Evolutionary conservation across 2,329 filamentous ascomycete species (phyloP), one percentile per base, ranked within the genome.

Genomic region (Tolypocladium inflatum): DNA sequence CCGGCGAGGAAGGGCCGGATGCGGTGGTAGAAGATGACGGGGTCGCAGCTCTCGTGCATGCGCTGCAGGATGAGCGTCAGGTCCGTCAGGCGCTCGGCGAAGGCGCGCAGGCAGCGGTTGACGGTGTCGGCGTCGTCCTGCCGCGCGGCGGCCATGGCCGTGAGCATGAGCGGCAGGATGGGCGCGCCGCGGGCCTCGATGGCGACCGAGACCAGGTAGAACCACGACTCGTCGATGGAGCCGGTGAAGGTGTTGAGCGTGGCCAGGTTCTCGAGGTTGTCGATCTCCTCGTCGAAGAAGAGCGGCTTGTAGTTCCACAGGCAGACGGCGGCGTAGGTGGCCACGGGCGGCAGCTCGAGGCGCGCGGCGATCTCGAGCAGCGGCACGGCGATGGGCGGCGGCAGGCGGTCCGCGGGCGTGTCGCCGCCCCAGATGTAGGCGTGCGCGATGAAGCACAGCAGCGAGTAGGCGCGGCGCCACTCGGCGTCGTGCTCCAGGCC

Each of bases 281-380:
- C 90, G 58, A 94, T 84, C 41, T 83, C 82, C 71, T 97, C 92
- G 61, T 90, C 84, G 60, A 85, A 76, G 69, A 97, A 97, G 57
- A 97, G 82, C 0, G 92, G 90, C 73, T 92, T 93, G 80, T 91
- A 97, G 75, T 99, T 99, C 94, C 94, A 99, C 33, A 99, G 80
- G 63, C 90, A 93, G 4, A 97, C 80, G 9, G 88, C 90, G 8
- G 94, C 91, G 70, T 97, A 99, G 21, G 93, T 97, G 54, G 93
- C 94, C 35, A 99, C 93, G 1, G 92, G 90, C 8, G 90, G 92
- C 33, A 99, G 79, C 68, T 97, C 90, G 21, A 99, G 83, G 61
- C 85, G 84, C 51, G 82, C 78, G 64, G 90, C 93, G 53, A 95
- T 82, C 63, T 86, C 76, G 55, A 96, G 79, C 63, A 97, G 82